Base-by-base conservation (phyloP, 2,329 filamentous ascomycete genomes). In the Neonectria ditissima region DNA sequence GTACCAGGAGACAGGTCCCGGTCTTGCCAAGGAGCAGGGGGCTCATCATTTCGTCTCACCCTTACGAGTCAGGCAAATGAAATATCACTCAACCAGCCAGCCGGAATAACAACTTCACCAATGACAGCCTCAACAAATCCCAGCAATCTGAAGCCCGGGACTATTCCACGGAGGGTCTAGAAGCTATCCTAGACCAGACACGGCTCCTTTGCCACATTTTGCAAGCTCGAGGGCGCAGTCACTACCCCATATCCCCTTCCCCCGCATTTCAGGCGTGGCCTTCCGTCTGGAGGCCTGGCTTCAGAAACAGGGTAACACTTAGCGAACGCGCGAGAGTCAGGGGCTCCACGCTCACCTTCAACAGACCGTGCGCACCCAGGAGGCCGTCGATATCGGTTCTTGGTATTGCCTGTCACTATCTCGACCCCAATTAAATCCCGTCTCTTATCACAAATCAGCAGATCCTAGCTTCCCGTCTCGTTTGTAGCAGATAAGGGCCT, bases 171-270 rank as follows among this genome's bases (percentile, higher is more conserved):
- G 2, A 16, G 4, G 30, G 34, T 39, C 48, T 39, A 53, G 56
- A 45, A 47, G 56, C 20, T 10, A 3, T 39, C 13, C 50, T 28
- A 53, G 9, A 22, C 32, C 26, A 2, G 3, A 24, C 13, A n/a
- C 4, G 34, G 18, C 22, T 24, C 24, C 14, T 44, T 30, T n/a
- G 24, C n/a, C 34, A 30, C 16, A 16, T 30, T 32, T 37, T 39
- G 20, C 14, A 32, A 16, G 39, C 18, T 32, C 11, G 16, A 28
- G 37, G 14, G 14, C 11, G 13, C 43, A 24, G 14, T 6, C 14
- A 2, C 41, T 60, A 55, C 58, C 58, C 58, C 58, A 30, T 44
- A 60, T 60, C 55, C 55, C 13, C 26, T 8, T 55, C 54, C 51
- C 18, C 58, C 51, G 14, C 43, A 28, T 24, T 34, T 3, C n/a